Evolutionary conservation across 805 yeast species (phyloP), one percentile per base, ranked within the genome.

Genomic region (Yarrowia divulgata): DNA sequence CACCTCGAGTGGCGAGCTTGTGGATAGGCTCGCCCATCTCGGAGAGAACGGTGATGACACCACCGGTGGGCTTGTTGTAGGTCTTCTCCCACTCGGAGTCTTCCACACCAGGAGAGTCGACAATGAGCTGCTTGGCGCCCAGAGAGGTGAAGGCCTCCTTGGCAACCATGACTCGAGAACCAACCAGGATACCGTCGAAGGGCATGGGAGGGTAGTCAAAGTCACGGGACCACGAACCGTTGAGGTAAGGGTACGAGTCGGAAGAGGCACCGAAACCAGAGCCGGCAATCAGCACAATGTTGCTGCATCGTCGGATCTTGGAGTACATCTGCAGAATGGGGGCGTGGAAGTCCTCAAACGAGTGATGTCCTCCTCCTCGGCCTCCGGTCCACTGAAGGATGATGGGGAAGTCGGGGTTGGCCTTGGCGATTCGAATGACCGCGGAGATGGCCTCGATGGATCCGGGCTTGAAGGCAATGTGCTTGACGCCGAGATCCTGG

Each of bases 11-110:
- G 39, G 99, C 98, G 74, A 95, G 86, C 84, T 95, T 95, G 82
- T 95, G 99, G 77, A 95, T 95, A 77, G 99, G 99, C 84, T 95
- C 99, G 78, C 99, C 99, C 99, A 95, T 95, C 84, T 95, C 99
- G 18, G 98, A 94, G 78, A 91, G 85, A 71, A 95, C 99, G 69
- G 99, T 94, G 74, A 95, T 84, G 73, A 95, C 87, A 81, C 99
- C 99, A 83, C 99, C 99, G 71, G 98, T 88, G 76, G 97, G 94
- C 77, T 89, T 89, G 83, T 90, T 90, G 84, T 95, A 95, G 62
- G 98, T 91, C 75, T 85, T 85, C 81, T 95, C 98, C 99, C 99
- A 95, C 79, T 91, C 79, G 50, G 80, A 75, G 79, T 95, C 98
- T 40, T 88, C 84, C 70, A 92, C 96, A 87, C 99, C 99, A 48